Evolutionary conservation across 1,139 yeast genomes (phyloP).

Genomic region (Meyerozyma guilliermondii): DNA sequence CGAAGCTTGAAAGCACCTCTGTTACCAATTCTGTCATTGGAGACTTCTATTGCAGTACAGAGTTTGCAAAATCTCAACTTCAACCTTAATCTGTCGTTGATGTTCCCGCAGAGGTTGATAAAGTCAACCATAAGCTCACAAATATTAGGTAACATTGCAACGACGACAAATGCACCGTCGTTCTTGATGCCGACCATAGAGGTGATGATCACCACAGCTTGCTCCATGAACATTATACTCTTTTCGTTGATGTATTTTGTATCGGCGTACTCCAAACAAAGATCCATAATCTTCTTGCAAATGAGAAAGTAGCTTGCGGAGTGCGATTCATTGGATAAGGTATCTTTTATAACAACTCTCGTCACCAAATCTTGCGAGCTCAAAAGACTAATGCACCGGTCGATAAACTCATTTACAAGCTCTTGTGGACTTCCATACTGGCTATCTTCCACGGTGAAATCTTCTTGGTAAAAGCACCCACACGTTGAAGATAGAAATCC

Average conservation of each 20-base stretch:
- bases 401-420: constrained; percentile 40
- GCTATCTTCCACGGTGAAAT: constrained; percentile 16
- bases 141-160: constrained; percentile 29
- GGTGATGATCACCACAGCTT: constrained; percentile 32
- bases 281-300: constrained; percentile 26
- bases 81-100: constrained; percentile 40
- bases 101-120: constrained; percentile 28
- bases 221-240: constrained; percentile 34
- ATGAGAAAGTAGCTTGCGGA: constrained; percentile 37
- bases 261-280: constrained; percentile 23
- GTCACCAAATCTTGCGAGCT: constrained; percentile 48
- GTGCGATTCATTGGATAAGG: constrained; percentile 43
- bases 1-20: constrained; percentile 57
- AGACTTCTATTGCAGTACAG: constrained; percentile 43
- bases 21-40: constrained; percentile 32
- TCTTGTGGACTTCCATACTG: not conserved
- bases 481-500: constrained; percentile 58
- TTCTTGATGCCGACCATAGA: constrained; percentile 31
- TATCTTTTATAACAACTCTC: constrained; percentile 41
- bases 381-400: constrained; percentile 44
- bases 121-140: constrained; percentile 27
- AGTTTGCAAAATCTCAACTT: constrained; percentile 58
- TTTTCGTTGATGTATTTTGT: constrained; percentile 24
- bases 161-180: constrained; percentile 35
- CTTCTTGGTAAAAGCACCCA: constrained; percentile 44